phyloP scores from a whole-genome alignment of 1,284 basidiomycete genomes.

The Omphalotus olearius region DNA sequence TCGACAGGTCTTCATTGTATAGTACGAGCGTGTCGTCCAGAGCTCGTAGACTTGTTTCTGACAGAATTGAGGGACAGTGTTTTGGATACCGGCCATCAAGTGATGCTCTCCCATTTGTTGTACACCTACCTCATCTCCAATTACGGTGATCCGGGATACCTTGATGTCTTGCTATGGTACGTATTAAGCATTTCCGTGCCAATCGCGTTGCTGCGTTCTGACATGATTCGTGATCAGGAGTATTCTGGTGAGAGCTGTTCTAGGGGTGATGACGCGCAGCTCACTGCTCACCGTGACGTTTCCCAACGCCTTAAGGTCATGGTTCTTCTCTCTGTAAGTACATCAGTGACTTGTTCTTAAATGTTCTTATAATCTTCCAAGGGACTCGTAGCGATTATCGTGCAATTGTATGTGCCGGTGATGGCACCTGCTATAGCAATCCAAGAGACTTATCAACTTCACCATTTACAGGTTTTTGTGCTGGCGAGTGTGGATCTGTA shows the following conservation, averaged over 20 bases:
- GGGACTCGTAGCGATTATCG: slow-evolving; percentile 9
- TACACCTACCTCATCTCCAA: slow-evolving; percentile 10
- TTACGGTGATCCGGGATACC: slow-evolving; percentile 5
- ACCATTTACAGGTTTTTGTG: slow-evolving; percentile 9
- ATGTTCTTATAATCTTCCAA: neutral
- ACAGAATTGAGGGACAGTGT: neutral
- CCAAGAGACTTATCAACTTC: neutral
- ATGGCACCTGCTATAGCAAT: neutral
- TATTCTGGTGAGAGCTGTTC: slow-evolving; percentile 8
- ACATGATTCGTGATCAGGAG: slow-evolving; percentile 2
- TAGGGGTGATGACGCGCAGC: neutral
- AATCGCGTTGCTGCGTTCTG: neutral
- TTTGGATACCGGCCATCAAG: slow-evolving; percentile 11
- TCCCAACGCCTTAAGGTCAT: slow-evolving; percentile 1
- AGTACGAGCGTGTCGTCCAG: neutral
- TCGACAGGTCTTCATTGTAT: slow-evolving; percentile 10
- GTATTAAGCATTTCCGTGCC: neutral
- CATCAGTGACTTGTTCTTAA: neutral
- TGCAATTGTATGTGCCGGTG: slow-evolving; percentile 7
- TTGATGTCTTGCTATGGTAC: slow-evolving; percentile 8
- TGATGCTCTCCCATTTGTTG: slow-evolving; percentile 10
- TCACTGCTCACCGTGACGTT: neutral
- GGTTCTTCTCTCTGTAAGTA: slow-evolving; percentile 13
- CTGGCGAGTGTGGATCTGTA: slow-evolving; percentile 14
- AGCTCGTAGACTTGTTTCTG: neutral